Base-by-base conservation (phyloP, 495 filamentous ascomycete genomes). In the Penicillium roqueforti region DNA sequence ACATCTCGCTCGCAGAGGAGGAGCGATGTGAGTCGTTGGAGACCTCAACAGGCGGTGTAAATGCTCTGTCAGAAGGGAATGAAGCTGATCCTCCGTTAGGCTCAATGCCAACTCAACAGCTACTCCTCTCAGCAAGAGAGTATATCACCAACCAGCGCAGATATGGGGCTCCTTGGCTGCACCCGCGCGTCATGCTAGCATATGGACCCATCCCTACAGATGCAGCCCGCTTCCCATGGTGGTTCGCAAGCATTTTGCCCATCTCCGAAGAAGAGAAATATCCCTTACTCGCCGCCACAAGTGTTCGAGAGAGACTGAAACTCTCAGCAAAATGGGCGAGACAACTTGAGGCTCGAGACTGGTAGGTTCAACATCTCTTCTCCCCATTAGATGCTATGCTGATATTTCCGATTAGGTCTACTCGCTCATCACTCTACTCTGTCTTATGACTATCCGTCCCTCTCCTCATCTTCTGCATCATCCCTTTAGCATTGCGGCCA, bases 201-300 rank as follows among this genome's bases (percentile, higher is more conserved):
- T 93, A 92, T 61, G 91, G 91, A 7, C 78, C 83, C 34, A 84
- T 82, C 14, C 91, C 90, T 0, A 74, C 78, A 6, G 89, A 96
- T 66, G 83, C 89, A 2, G 83, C 83, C 1, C 62, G 81, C 11
- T 93, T 96, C 59, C 88, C 91, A 0, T 97, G 89, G 76, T 97
- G 92, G 92, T 87, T 97, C 56, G 91, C 89, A 14, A 87, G 80
- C 58, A 82, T 95, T 45, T 63, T 95, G 9, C 90, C 89, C 14
- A 81, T 92, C 29, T 77, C 77, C 36, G 88, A 91, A 16, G 76
- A 84, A 20, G 86, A 95, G 55, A 92, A 92, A 61, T 95, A 95
- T 59, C 76, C 75, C 8, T 69, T 96, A 19, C 69, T 96, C 25
- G 66, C 72, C 9, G 86, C 85, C 4, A 83, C 70, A 3, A 92